These are phyloP conservation scores for Closterium sp. DNA, from an alignment of 139 green algal genomes.

Conservation along the genomic window DNA sequence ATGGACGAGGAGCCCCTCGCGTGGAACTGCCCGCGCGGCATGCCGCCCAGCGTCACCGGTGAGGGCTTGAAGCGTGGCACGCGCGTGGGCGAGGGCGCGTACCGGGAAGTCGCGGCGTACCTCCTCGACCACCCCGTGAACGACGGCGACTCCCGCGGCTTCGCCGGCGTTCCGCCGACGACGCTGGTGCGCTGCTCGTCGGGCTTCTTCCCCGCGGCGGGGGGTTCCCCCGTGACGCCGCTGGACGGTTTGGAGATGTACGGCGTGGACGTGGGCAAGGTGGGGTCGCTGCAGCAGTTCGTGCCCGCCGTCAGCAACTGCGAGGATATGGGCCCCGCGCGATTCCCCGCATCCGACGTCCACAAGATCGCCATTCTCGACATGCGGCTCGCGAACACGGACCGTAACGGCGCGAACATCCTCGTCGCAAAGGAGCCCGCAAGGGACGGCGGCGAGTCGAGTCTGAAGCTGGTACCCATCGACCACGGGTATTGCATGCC, in stretches of 20 bases:
- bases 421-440: no score
- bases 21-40: constrained; percentile 66
- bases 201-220: background rate
- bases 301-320: constrained; percentile 80
- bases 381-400: constrained; percentile 87
- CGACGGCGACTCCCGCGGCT: constrained; percentile 57
- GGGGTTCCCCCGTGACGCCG: background rate
- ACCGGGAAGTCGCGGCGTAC: constrained; percentile 85
- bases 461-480: constrained; percentile 79
- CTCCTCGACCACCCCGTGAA: constrained; percentile 75
- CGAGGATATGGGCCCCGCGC: constrained; percentile 79
- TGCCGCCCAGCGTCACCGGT: constrained; percentile 5
- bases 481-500: constrained; percentile 97
- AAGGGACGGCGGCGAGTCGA: no score
- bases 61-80: constrained; percentile 84
- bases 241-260: no score
- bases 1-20: constrained; percentile 75
- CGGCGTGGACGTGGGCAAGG: no score
- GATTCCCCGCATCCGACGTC: constrained; percentile 75
- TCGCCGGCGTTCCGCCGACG: constrained; percentile 83
- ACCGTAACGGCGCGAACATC: constrained; percentile 22
- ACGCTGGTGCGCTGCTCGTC: constrained; percentile 71
- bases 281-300: constrained; percentile 89
- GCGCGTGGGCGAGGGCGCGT: constrained; percentile 86
- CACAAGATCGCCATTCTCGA: constrained; percentile 93